Percentiles rank a stretch among this genome's conserved stretches.
These are phyloP conservation scores for Pyricularia pennisetigena DNA, from an alignment of 2,329 filamentous ascomycete genomes.

Conservation along the genomic window DNA sequence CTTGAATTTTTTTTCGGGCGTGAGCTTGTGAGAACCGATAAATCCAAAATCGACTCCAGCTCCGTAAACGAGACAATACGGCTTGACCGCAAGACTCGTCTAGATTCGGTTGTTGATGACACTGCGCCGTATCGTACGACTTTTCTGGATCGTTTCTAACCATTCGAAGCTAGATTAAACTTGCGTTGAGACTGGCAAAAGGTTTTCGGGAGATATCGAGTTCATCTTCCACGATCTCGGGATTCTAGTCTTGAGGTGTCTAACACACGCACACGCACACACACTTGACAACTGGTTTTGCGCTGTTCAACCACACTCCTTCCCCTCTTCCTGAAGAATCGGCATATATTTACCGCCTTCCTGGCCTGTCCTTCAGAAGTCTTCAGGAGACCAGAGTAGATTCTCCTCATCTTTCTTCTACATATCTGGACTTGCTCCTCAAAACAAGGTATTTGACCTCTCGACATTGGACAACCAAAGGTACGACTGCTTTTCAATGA, in stretches of 20 bases:
- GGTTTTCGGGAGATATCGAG: not conserved
- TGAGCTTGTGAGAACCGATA: not conserved
- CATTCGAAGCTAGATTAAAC: not conserved
- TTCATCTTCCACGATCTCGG: not conserved
- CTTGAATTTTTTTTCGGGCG: not conserved
- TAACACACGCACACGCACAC: not conserved
- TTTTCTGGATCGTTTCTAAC: not conserved
- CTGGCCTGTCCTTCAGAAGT: not conserved
- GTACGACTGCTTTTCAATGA: not conserved
- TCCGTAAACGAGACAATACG: not conserved
- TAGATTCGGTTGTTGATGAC: not conserved
- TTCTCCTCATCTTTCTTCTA: not conserved
- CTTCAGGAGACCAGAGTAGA: not conserved
- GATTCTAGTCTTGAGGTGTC: not conserved
- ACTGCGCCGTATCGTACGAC: not conserved
- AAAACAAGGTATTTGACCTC: not conserved
- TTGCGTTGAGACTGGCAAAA: not conserved
- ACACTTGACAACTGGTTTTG: slow-evolving; percentile 7
- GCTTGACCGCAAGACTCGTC: not conserved
- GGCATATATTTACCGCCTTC: not conserved
- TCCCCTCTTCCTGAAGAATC: not conserved
- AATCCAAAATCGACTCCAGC: not conserved
- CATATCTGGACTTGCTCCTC: not conserved
- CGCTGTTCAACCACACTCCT: slow-evolving; percentile 14
- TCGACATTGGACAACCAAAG: not conserved